A percentile compares a stretch with the other conserved stretches of the same genome.
Evolutionary conservation across 768 basidiomycete species (phyloP).

Genomic region (Leccinum olivaceopallidum): DNA sequence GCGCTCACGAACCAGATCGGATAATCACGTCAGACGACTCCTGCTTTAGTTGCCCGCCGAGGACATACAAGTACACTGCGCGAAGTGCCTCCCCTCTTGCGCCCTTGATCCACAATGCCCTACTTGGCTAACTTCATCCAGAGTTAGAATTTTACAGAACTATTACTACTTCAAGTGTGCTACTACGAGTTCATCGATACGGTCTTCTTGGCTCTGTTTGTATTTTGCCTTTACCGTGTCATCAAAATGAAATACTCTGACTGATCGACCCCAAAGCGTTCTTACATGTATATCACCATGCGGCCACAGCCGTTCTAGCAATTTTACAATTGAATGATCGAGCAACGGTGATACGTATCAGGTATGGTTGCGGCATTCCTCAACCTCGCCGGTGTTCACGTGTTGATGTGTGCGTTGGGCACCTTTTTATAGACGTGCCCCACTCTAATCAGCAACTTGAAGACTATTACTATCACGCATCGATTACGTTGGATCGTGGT

Average conservation of each 20-base stretch:
- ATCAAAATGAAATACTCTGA: slow-evolving; percentile 3
- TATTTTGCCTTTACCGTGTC: slow-evolving; percentile 7
- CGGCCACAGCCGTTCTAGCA: slow-evolving; percentile 90
- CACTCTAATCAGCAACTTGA: slow-evolving; percentile 3
- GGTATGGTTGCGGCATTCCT: slow-evolving; percentile 67
- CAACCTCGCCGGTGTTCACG: slow-evolving; percentile 89
- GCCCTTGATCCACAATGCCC: slow-evolving; percentile 13
- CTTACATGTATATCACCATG: slow-evolving; percentile 97
- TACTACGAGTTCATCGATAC: slow-evolving; percentile 92
- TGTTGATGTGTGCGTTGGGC: slow-evolving; percentile 90
- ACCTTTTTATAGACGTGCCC: background rate
- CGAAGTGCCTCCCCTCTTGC: background rate
- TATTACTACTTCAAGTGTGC: slow-evolving; percentile 89
- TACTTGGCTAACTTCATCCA: slow-evolving; percentile 28
- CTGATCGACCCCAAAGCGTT: slow-evolving; percentile 56
- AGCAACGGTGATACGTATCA: too few relatives aligned
- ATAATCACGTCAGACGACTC: slow-evolving; percentile 1
- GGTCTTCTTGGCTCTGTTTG: slow-evolving; percentile 85
- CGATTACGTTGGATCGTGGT: background rate
- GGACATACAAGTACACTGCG: background rate
- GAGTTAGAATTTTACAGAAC: slow-evolving; percentile 92
- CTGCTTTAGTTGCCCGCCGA: background rate
- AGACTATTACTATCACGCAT: slow-evolving; percentile 96
- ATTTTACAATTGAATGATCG: slow-evolving; percentile 77
- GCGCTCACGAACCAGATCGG: too few relatives aligned